Percentiles rank a stretch among this genome's conserved stretches.
Evolutionary conservation across 2,329 filamentous ascomycete species (phyloP).

Genomic region (Trichophyton mentagrophytes): DNA sequence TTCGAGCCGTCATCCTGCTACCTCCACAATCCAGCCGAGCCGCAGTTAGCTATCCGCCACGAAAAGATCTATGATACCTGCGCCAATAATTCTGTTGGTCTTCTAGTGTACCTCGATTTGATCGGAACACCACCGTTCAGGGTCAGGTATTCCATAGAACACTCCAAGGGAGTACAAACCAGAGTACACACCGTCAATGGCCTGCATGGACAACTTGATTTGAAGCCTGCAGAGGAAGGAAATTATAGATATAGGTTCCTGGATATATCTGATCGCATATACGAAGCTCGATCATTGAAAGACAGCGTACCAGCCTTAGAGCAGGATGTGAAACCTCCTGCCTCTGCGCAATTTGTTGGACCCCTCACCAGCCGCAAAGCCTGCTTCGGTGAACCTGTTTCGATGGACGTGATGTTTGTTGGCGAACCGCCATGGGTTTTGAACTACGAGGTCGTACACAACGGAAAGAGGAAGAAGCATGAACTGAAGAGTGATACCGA

Average conservation of each 20-base stretch:
- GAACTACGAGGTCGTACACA: constrained; percentile 86
- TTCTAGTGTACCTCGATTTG: constrained; percentile 77
- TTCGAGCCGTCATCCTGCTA: constrained; percentile 90
- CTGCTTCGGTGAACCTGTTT: constrained; percentile 71
- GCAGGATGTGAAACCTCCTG: constrained; percentile 86
- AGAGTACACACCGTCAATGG: constrained; percentile 50
- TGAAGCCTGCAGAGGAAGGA: constrained; percentile 69
- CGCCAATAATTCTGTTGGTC: constrained; percentile 80
- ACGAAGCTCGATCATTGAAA: constrained; percentile 51
- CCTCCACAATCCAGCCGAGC: constrained; percentile 80
- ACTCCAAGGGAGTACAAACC: constrained; percentile 43
- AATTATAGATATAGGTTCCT: constrained; percentile 78
- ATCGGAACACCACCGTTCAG: constrained; percentile 84
- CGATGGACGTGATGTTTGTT: constrained; percentile 59
- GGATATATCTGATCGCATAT: constrained; percentile 69
- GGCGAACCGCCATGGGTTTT: constrained; percentile 80
- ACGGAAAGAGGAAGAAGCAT: constrained; percentile 66
- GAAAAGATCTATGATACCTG: constrained; percentile 91
- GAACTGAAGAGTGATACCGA: constrained; percentile 51
- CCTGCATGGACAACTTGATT: constrained; percentile 68
- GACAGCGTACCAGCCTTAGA: constrained; percentile 55
- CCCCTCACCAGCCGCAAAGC: constrained; percentile 45
- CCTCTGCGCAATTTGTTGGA: constrained; percentile 58
- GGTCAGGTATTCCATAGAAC: constrained; percentile 63
- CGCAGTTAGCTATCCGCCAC: constrained; percentile 57